These are phyloP conservation scores for Apiosordaria backusii DNA, from an alignment of 495 filamentous ascomycete species.

Conservation along the genomic window DNA sequence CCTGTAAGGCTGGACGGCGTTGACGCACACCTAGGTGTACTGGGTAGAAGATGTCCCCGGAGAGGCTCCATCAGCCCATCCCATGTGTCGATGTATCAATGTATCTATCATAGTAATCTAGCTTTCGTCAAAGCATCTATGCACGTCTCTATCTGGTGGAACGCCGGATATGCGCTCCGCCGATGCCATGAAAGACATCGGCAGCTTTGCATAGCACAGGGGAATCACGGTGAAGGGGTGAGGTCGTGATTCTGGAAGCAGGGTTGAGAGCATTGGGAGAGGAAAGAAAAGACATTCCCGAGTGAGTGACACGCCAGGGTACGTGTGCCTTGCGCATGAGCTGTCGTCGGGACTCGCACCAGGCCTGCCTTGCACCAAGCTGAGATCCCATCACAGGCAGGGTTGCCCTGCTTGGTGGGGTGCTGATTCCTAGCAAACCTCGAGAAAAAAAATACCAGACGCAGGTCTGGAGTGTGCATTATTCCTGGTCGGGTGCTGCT, in stretches of 20 bases:
- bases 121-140: background rate
- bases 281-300: background rate
- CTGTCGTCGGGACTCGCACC: background rate
- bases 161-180: background rate
- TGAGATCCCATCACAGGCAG: background rate
- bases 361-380: slow-evolving; percentile 2
- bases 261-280: background rate
- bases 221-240: background rate
- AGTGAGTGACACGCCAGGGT: background rate
- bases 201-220: background rate
- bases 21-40: slow-evolving; percentile 8
- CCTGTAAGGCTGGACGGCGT: slow-evolving; percentile 20
- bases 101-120: background rate
- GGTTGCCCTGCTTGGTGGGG: slow-evolving; percentile 4
- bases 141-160: background rate
- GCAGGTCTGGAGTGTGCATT: background rate
- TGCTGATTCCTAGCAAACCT: slow-evolving; percentile 4
- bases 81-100: background rate
- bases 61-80: slow-evolving; percentile 7
- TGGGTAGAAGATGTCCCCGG: background rate
- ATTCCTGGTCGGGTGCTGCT: background rate
- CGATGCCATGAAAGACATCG: background rate
- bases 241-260: background rate
- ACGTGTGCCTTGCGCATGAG: background rate
- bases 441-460: slow-evolving; percentile 5